Base-by-base conservation (phyloP, 148 eudicot species). In the Chenopodium suecicum region DNA sequence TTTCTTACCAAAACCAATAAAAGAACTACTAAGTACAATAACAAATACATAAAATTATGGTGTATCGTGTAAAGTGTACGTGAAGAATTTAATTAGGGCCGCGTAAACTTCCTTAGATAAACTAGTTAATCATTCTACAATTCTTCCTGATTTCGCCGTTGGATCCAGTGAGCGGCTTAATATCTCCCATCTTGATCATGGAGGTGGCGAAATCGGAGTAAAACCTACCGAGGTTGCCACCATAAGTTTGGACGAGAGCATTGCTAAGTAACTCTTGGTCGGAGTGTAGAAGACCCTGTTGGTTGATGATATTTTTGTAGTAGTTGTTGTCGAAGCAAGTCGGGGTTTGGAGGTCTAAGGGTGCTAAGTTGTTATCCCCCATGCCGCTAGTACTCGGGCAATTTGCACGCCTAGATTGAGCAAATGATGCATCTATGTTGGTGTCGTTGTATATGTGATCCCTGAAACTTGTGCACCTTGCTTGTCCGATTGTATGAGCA, bases 401-500 rank as follows among this genome's bases (percentile, higher is more conserved):
- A 19, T 22, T 84, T 2, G 82, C 62, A 23, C 47, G 86, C 63
- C 83, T 75, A 72, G 81, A 50, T 70, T 68, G 23, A 3, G 89
- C 91, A 4, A 87, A 88, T 34, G 89, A 69, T n/a, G 82, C 1
- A 31, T 91, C 91, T 0, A 91, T 87, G 87, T 88, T 87, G 47
- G 85, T 87, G 31, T 90, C 91, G 67, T 88, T 88, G 88, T 91
- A 89, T 32, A 90, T 72, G 47, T 78, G 91, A 48, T 82, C 41
- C 52, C 92, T 76, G 54, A 91, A 90, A 46, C 9, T 46, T 10
- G 83, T 85, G 84, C 94, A 91, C 76, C 94, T 76, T 68, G 94
- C 91, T 86, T 84, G 90, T 22, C 94, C 94, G 4, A 90, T 90
- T 74, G 92, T 91, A 85, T 91, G 94, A 0, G 89, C 85, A 13